Evolutionary conservation across 176 grass and related monocot species (phyloP), one percentile per base, ranked within the genome.

Genomic region (Carex pumila): DNA sequence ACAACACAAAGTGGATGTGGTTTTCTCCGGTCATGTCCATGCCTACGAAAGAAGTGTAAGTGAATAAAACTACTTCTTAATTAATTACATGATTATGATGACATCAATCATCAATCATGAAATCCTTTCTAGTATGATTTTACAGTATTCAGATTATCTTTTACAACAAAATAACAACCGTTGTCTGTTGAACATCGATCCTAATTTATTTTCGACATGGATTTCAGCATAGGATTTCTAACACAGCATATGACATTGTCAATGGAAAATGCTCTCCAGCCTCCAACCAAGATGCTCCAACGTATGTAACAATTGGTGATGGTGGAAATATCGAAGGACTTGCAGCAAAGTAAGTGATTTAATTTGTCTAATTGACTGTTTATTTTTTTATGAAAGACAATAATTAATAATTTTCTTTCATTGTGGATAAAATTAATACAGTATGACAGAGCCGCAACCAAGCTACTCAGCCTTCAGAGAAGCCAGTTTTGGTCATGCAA

Each of bases 41-140:
- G 90, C 95, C 74, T 98, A 98, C 14, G 95, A 98, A 90, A 84
- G 90, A 25, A 98, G 90, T n/a, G 95, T 94, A 86, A 86, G 90
- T 52, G 4, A 18, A 62, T 45, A 67, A 36, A 12, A 0, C 1
- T 41, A 10, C 21, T 43, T 71, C 10, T 67, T 5, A 15, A 47
- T 67, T 5, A 15, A 47, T 47, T 7, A 47, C 6, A 47, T 47
- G 29, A 71, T 71, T 45, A 71, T 71, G 7, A 41, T 43, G 7
- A 36, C 30, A 36, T 67, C 6, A 71, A 71, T 45, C 36, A 71
- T 71, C 7, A 9, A 10, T n/a, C n/a, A n/a, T n/a, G n/a, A n/a
- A n/a, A n/a, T n/a, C 17, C 34, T 43, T 45, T 9, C n/a, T 39
- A 70, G 6, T 70, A 43, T 41, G 66, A 70, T 70, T 37, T 18